A percentile compares a stretch with the other conserved stretches of the same genome.
phyloP scores from a whole-genome alignment of 257 asterid genomes.

The Verbena officinalis region DNA sequence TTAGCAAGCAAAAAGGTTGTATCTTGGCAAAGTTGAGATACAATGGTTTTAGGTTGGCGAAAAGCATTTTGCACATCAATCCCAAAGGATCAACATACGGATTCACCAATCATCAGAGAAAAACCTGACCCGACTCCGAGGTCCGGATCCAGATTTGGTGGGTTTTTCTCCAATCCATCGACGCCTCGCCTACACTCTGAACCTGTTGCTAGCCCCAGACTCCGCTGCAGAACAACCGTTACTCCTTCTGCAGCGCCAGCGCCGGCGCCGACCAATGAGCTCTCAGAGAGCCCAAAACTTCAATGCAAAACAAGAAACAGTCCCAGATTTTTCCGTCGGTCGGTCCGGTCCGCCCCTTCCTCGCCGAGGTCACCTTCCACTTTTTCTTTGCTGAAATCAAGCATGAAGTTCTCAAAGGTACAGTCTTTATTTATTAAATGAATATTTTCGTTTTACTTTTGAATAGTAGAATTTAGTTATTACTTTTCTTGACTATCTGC shows the following conservation, averaged over 20 bases:
- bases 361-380: slow-evolving; percentile 96
- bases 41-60: slow-evolving; percentile 93
- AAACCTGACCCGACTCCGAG: slow-evolving; percentile 47
- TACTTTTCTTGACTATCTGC: not conserved
- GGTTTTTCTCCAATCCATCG: slow-evolving; percentile 77
- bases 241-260: slow-evolving; percentile 9
- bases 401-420: slow-evolving; percentile 68
- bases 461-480: slow-evolving; percentile 28
- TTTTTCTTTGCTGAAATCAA: slow-evolving; percentile 72
- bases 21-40: slow-evolving; percentile 4
- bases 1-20: not conserved
- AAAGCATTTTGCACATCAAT: slow-evolving; percentile 92
- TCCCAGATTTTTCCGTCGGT: slow-evolving; percentile 62
- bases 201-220: slow-evolving; percentile 46
- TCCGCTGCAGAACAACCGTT: slow-evolving; percentile 58
- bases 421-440: not conserved
- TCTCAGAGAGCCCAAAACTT: slow-evolving; percentile 57
- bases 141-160: slow-evolving; percentile 48
- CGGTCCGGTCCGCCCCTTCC: slow-evolving; percentile 75
- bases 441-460: not conserved
- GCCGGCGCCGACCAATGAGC: not conserved
- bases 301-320: slow-evolving; percentile 64
- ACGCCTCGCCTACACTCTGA: slow-evolving; percentile 80
- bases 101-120: slow-evolving; percentile 31
- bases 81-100: slow-evolving; percentile 57